phyloP scores from a whole-genome alignment of 2,329 filamentous ascomycete species.

The Sordariomycetes sp. region DNA sequence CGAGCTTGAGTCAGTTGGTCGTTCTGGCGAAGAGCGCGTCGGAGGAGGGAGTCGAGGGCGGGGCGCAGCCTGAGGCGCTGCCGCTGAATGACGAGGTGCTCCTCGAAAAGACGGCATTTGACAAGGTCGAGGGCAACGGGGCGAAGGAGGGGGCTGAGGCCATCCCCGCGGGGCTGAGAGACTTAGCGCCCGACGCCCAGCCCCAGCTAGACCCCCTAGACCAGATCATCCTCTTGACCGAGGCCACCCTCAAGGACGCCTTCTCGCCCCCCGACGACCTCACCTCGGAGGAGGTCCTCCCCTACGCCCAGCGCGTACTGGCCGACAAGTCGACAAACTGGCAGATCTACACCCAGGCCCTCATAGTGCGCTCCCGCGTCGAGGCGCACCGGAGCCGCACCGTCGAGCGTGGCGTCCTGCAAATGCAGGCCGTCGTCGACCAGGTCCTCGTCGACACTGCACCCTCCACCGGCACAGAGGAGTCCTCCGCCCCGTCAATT shows the following conservation, averaged over 20 bases:
- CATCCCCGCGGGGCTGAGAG: constrained; percentile 44
- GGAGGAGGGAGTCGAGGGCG: constrained; percentile 8
- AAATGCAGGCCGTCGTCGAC: constrained; percentile 89
- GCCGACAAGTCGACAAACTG: constrained; percentile 87
- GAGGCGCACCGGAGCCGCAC: constrained; percentile 81
- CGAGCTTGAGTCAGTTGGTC: constrained; percentile 74
- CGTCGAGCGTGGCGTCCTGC: constrained; percentile 75
- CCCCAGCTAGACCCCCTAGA: constrained; percentile 73
- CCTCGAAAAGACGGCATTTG: constrained; percentile 75
- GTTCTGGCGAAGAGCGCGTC: constrained; percentile 68
- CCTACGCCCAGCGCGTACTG: constrained; percentile 80
- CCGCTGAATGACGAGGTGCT: constrained; percentile 87
- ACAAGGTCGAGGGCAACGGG: constrained; percentile 31
- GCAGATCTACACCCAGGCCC: constrained; percentile 92
- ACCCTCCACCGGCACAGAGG: constrained; percentile 8
- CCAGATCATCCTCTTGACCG: constrained; percentile 80
- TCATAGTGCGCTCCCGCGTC: constrained; percentile 79
- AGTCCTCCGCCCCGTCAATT: constrained; percentile 28
- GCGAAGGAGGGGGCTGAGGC: constrained; percentile 14
- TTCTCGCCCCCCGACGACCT: constrained; percentile 71
- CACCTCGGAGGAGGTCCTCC: constrained; percentile 85
- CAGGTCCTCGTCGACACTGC: constrained; percentile 82
- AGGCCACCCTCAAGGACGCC: constrained; percentile 78
- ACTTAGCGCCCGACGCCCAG: constrained; percentile 64
- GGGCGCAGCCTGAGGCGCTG: constrained; percentile 47